Percentiles rank a stretch among this genome's conserved stretches.
Conservation (phyloP, 2,329 filamentous ascomycete genomes). For the Lojkania enalia region DNA sequence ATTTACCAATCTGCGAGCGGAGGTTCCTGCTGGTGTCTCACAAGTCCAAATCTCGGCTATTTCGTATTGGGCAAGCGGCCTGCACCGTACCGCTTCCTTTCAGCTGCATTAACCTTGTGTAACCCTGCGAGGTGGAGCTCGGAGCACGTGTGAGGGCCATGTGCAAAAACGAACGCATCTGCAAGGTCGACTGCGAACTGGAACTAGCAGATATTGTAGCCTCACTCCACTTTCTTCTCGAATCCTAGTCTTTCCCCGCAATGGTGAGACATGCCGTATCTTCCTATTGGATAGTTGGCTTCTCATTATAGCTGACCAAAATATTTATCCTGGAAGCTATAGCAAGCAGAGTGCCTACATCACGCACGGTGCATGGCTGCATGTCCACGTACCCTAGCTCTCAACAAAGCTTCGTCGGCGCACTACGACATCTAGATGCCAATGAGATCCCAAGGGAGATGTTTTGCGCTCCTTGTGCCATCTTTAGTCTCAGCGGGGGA, state of each 20-base stretch:
- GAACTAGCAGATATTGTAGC: slow-evolving; percentile 3
- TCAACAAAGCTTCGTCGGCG: neutral
- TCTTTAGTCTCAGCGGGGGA: too few species aligned
- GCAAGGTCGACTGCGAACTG: slow-evolving; percentile 6
- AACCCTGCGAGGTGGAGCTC: slow-evolving; percentile 17
- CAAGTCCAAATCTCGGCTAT: slow-evolving; percentile 32
- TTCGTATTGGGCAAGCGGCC: slow-evolving; percentile 23
- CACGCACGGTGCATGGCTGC: slow-evolving; percentile 1
- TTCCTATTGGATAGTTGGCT: slow-evolving; percentile 1
- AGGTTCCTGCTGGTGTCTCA: slow-evolving; percentile 18
- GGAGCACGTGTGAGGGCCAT: slow-evolving; percentile 15
- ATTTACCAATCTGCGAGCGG: slow-evolving; percentile 15
- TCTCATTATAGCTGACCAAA: slow-evolving; percentile 1
- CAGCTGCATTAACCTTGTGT: slow-evolving; percentile 23
- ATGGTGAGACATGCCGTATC: neutral
- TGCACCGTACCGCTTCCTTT: slow-evolving; percentile 17
- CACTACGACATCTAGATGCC: neutral
- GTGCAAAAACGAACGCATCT: slow-evolving; percentile 2
- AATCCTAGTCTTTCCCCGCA: slow-evolving; percentile 17
- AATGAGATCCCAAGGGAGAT: too few species aligned
- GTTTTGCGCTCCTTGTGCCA: too few species aligned
- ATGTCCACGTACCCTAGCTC: slow-evolving; percentile 3
- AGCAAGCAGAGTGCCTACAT: neutral
- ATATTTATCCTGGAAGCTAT: slow-evolving; percentile 5
- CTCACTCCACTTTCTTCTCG: slow-evolving; percentile 4